phyloP scores from a whole-genome alignment of 1,284 basidiomycete species.

The Cystobasidiaceae sp. region DNA sequence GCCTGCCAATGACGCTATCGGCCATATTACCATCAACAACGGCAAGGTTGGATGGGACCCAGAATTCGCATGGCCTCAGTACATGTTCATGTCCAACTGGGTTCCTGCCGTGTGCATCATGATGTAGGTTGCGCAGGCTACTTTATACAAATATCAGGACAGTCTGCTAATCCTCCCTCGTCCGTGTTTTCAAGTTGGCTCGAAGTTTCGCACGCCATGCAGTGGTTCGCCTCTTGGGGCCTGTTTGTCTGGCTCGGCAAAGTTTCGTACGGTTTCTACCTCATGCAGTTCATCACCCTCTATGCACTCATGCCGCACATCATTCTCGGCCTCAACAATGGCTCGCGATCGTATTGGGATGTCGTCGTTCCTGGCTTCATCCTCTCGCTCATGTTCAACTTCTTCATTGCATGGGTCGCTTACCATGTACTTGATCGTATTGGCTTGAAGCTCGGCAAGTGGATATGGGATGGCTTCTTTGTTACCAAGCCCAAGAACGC shows the following conservation, averaged over 20 bases:
- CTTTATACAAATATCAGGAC: no score
- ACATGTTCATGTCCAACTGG: constrained; percentile 47
- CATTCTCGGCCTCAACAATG: constrained; percentile 45
- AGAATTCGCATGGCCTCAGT: constrained; percentile 44
- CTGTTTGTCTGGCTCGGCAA: constrained; percentile 49
- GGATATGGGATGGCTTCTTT: constrained; percentile 48
- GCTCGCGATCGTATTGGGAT: constrained; percentile 46
- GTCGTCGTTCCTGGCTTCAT: constrained; percentile 47
- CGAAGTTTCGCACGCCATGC: constrained; percentile 48
- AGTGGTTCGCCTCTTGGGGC: constrained; percentile 48
- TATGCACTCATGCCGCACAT: constrained; percentile 49
- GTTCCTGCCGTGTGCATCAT: constrained; percentile 37
- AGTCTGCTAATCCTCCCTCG: background rate
- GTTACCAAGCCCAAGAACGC: constrained; percentile 46
- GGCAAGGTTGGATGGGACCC: constrained; percentile 46
- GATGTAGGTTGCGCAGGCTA: constrained; percentile 20
- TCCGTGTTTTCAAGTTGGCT: constrained; percentile 42
- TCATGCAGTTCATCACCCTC: constrained; percentile 49
- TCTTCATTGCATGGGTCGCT: constrained; percentile 47
- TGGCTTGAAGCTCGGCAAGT: constrained; percentile 46
- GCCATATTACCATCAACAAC: constrained; percentile 44
- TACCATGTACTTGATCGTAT: constrained; percentile 47
- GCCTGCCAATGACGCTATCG: constrained; percentile 44
- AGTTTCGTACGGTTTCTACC: constrained; percentile 49
- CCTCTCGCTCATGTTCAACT: constrained; percentile 47